Percentiles rank a stretch among this genome's conserved stretches.
These are phyloP conservation scores for Suillus sp. DNA, from an alignment of 768 basidiomycete species.

Conservation along the genomic window DNA sequence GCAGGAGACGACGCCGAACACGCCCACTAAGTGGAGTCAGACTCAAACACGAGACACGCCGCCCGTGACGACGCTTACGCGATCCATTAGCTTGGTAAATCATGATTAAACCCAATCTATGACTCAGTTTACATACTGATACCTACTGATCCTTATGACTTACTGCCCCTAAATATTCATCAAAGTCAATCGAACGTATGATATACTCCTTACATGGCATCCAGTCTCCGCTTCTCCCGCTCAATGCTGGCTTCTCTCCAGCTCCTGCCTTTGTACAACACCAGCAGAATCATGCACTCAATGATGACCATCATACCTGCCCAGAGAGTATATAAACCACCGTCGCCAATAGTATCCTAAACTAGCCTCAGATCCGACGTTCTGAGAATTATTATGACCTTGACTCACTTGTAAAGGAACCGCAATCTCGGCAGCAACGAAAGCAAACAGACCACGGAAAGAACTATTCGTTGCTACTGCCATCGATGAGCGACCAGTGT, in stretches of 20 bases:
- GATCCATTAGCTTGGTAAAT: too few relatives aligned
- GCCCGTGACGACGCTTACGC: too few relatives aligned
- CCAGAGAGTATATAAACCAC: conserved; percentile 41
- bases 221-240: conserved; percentile 36
- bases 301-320: conserved; percentile 54
- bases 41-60: too few relatives aligned
- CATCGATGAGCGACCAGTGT: conserved; percentile 75
- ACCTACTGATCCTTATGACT: background rate
- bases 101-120: too few relatives aligned
- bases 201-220: background rate
- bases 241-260: conserved; percentile 60
- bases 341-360: conserved; percentile 25
- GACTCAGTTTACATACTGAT: too few relatives aligned
- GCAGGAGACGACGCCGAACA: too few relatives aligned
- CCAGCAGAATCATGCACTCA: conserved; percentile 56
- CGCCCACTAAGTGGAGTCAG: too few relatives aligned
- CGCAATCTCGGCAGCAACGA: conserved; percentile 71
- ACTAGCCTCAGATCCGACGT: background rate
- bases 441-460: conserved; percentile 70
- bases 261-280: conserved; percentile 54
- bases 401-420: conserved; percentile 60
- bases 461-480: conserved; percentile 77
- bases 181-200: background rate
- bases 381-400: background rate
- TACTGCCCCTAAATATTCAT: background rate